Evolutionary conservation across 2,329 filamentous ascomycete species (phyloP).

Genomic region (Seiridium cupressi): DNA sequence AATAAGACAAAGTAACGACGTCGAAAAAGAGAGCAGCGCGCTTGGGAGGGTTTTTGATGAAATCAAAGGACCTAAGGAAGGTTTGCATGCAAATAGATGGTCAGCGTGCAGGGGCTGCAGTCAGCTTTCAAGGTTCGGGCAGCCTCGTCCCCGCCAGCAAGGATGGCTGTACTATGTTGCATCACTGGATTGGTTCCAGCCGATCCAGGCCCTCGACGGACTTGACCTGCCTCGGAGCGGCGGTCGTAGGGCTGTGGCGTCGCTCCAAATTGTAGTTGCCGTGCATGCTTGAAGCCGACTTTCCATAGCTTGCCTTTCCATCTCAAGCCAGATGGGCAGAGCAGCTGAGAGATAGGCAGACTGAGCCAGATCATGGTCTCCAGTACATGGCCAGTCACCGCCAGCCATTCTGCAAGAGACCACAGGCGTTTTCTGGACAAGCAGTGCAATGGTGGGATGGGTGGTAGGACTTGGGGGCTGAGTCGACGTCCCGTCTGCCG

Average conservation of each 20-base stretch:
- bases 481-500: background rate
- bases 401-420: too few species aligned
- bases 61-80: background rate
- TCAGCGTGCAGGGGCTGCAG: background rate
- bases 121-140: constrained; percentile 3
- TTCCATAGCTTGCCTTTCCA: too few species aligned
- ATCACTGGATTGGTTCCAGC: constrained; percentile 3
- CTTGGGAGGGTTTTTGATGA: background rate
- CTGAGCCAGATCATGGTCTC: too few species aligned
- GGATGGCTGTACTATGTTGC: background rate
- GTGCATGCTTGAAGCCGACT: too few species aligned
- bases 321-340: background rate
- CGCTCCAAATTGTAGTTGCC: background rate
- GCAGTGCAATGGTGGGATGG: background rate
- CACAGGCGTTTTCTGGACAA: background rate
- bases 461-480: background rate
- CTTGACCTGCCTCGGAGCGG: background rate
- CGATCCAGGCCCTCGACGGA: background rate
- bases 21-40: background rate
- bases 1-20: background rate
- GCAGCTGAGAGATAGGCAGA: background rate
- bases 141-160: constrained; percentile 4
- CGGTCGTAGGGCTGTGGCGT: background rate
- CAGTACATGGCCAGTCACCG: too few species aligned
- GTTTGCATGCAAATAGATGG: background rate